Percentiles rank a stretch among this genome's conserved stretches.
Conservation (phyloP, 2,329 filamentous ascomycete species). For the Colletotrichum brevisporum region DNA sequence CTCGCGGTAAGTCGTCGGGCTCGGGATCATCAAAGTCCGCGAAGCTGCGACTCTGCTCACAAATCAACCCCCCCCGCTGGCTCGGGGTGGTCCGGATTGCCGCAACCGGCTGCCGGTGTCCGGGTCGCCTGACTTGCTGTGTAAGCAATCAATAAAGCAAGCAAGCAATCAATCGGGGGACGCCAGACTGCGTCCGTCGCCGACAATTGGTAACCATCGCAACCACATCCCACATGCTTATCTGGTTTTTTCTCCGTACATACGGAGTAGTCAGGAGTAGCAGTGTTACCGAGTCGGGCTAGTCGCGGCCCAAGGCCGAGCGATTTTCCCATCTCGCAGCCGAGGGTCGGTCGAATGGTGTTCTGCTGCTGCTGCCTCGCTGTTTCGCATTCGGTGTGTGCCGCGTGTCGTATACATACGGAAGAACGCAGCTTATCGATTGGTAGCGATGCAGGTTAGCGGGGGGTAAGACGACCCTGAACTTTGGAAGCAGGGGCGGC, state of each 20-base stretch:
- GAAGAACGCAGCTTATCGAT: constrained; percentile 1
- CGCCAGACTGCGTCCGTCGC: constrained; percentile 10
- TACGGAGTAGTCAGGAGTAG: no score
- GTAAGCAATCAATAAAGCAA: constrained; percentile 21
- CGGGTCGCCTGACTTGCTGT: constrained; percentile 29
- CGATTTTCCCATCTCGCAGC: constrained; percentile 21
- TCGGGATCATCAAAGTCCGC: constrained; percentile 37
- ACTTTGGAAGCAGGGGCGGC: neutral
- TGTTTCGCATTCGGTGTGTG: constrained; percentile 19
- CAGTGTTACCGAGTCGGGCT: constrained; percentile 13
- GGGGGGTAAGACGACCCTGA: constrained; percentile 1
- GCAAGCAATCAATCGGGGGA: neutral
- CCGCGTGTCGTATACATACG: constrained; percentile 6
- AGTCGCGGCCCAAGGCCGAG: constrained; percentile 11
- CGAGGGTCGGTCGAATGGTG: neutral
- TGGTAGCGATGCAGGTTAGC: constrained; percentile 15
- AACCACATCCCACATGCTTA: constrained; percentile 35
- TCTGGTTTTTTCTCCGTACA: constrained; percentile 6
- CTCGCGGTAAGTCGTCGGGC: constrained; percentile 24
- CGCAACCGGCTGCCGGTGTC: constrained; percentile 13
- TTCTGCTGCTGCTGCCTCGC: neutral
- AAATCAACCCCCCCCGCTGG: constrained; percentile 20
- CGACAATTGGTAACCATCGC: constrained; percentile 21
- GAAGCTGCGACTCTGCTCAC: constrained; percentile 26
- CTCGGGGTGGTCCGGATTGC: constrained; percentile 5